phyloP scores from a whole-genome alignment of 129 eudicot genomes.

The Arctium lappa region DNA sequence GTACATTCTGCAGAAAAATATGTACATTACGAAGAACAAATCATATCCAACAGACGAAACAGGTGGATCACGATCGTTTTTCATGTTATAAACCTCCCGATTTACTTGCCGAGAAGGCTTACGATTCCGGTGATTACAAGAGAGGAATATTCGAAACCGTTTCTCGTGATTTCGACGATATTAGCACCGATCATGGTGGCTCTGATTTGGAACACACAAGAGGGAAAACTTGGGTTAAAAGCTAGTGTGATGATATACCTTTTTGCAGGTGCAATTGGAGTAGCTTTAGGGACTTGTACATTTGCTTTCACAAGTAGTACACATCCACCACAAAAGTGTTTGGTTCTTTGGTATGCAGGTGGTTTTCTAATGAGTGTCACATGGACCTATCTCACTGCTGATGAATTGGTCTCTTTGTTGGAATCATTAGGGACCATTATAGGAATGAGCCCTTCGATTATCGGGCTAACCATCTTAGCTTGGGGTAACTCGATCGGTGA shows the following conservation, averaged over 20 bases:
- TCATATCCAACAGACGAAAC: background rate
- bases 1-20: conserved; percentile 9
- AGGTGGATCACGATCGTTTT: conserved; percentile 12
- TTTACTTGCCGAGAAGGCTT: conserved; percentile 62
- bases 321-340: conserved; percentile 47
- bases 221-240: conserved; percentile 11
- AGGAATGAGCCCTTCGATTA: conserved; percentile 56
- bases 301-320: conserved; percentile 35
- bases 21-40: conserved; percentile 18
- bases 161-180: conserved; percentile 42
- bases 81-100: conserved; percentile 41
- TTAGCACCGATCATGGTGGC: conserved; percentile 55
- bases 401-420: conserved; percentile 59
- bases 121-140: conserved; percentile 63
- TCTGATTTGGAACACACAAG: conserved; percentile 41
- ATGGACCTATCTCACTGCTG: conserved; percentile 64
- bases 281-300: conserved; percentile 41
- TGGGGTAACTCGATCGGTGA: conserved; percentile 84
- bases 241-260: conserved; percentile 28
- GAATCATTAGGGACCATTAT: conserved; percentile 55
- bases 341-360: conserved; percentile 52
- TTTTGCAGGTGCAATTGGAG: conserved; percentile 32
- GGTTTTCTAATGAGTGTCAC: conserved; percentile 67
- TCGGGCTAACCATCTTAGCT: conserved; percentile 71
- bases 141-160: conserved; percentile 65